phyloP scores from a whole-genome alignment of 192 early-diverging fungal genomes.

The Cetraspora pellucida region DNA sequence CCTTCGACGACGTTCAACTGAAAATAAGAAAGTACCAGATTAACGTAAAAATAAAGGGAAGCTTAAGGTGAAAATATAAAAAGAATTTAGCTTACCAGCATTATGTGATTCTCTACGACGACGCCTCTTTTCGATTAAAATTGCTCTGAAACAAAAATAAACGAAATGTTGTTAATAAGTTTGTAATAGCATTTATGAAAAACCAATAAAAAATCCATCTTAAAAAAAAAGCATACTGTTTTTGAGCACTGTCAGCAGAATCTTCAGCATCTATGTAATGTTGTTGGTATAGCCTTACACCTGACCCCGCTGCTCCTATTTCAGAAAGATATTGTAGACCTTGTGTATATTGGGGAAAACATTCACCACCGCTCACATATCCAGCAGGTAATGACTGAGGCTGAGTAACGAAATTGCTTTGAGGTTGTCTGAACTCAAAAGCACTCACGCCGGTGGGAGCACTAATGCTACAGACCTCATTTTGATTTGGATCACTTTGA shows the following conservation, averaged over 20 bases:
- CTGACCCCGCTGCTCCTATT: background rate
- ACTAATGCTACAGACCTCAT: too few relatives aligned
- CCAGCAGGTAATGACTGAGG: too few relatives aligned
- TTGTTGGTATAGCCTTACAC: background rate
- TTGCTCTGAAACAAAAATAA: slow-evolving; percentile 12
- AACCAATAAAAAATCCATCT: background rate
- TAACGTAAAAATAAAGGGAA: background rate
- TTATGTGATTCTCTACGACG: slow-evolving; percentile 96
- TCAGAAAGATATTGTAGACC: background rate
- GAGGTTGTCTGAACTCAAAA: too few relatives aligned
- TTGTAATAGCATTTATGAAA: background rate
- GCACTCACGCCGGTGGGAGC: too few relatives aligned
- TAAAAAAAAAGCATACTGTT: slow-evolving; percentile 28
- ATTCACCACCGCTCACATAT: too few relatives aligned
- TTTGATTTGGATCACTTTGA: too few relatives aligned
- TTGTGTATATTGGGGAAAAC: background rate
- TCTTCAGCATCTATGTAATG: slow-evolving; percentile 4
- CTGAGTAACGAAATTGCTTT: too few relatives aligned
- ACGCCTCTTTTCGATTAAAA: slow-evolving; percentile 77
- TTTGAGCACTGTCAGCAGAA: background rate
- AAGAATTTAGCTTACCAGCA: slow-evolving; percentile 52
- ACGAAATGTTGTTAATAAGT: background rate
- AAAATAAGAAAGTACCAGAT: background rate
- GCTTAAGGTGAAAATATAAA: background rate
- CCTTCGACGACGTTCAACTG: slow-evolving; percentile 89